phyloP scores from a whole-genome alignment of 1,284 basidiomycete species.

The Cutaneotrichosporon dermatis region DNA sequence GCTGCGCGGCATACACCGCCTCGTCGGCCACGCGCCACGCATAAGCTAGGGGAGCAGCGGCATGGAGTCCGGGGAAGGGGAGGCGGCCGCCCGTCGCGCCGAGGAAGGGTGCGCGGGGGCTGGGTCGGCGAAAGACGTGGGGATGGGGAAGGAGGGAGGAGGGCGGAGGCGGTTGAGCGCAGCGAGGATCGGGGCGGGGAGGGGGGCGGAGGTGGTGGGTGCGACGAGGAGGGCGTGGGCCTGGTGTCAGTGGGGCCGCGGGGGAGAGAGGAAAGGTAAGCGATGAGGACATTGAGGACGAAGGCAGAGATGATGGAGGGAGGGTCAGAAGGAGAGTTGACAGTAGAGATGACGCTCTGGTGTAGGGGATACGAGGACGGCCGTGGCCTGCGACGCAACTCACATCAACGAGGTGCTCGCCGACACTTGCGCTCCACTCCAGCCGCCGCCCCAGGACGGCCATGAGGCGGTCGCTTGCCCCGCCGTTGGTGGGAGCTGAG shows the following conservation, averaged over 20 bases:
- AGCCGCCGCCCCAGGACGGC: conserved; percentile 20
- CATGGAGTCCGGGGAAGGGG: conserved; percentile 30
- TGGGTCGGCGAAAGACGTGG: background rate
- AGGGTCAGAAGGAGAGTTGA: too few species aligned
- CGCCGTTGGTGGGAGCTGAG: background rate
- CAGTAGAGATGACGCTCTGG: too few species aligned
- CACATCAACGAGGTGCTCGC: conserved; percentile 43
- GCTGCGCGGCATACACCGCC: conserved; percentile 24
- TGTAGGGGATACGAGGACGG: too few species aligned
- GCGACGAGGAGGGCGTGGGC: conserved; percentile 39
- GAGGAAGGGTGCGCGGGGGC: background rate
- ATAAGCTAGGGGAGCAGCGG: conserved; percentile 34
- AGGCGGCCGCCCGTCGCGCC: conserved; percentile 24
- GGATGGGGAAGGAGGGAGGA: conserved; percentile 19
- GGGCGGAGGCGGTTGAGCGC: conserved; percentile 32
- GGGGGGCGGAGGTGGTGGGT: conserved; percentile 29
- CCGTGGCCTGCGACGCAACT: background rate
- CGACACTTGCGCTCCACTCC: conserved; percentile 29
- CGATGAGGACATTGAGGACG: too few species aligned
- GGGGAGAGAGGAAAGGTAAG: background rate
- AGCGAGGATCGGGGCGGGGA: conserved; percentile 22
- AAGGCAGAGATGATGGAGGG: too few species aligned
- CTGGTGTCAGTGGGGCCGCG: conserved; percentile 16
- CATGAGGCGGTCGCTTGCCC: conserved; percentile 2
- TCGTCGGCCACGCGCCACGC: conserved; percentile 40